Conservation (phyloP, 495 filamentous ascomycete genomes). For the Penicillium chermesinum region DNA sequence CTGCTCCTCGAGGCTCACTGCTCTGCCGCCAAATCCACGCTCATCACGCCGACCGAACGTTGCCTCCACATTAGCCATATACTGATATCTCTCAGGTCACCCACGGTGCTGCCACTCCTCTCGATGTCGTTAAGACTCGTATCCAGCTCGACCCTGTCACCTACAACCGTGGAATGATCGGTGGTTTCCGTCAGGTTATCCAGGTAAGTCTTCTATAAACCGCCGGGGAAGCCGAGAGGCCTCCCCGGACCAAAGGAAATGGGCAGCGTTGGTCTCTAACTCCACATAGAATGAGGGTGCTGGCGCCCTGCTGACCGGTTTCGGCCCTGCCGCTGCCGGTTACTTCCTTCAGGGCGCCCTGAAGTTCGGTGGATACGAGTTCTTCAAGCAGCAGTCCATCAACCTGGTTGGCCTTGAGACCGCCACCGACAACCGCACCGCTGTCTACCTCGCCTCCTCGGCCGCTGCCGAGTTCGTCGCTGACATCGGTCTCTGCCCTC, state of each 20-base stretch:
- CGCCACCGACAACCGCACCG: constrained; percentile 80
- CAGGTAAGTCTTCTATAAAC: no score
- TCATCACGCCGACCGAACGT: no score
- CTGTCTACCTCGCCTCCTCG: constrained; percentile 81
- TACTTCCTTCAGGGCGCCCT: constrained; percentile 94
- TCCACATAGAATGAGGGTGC: constrained; percentile 83
- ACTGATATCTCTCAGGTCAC: constrained; percentile 38
- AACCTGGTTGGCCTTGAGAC: constrained; percentile 74
- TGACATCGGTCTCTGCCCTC: constrained; percentile 88
- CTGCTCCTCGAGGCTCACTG: no score
- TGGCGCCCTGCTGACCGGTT: constrained; percentile 81
- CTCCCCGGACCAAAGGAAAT: no score
- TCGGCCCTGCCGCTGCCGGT: constrained; percentile 81
- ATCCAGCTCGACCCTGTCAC: constrained; percentile 88
- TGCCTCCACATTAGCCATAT: no score
- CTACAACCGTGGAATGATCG: constrained; percentile 87
- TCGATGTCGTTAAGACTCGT: constrained; percentile 96
- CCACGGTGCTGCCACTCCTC: constrained; percentile 85
- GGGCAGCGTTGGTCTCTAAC: no score
- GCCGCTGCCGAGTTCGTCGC: constrained; percentile 88
- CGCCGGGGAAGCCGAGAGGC: no score
- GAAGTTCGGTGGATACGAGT: constrained; percentile 94
- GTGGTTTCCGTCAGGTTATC: constrained; percentile 80
- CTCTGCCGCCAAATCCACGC: no score
- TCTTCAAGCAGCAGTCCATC: constrained; percentile 93